Evolutionary conservation across 208 protist genomes (phyloP), one percentile per base, ranked within the genome.

Genomic region (Trypanosoma mega): DNA sequence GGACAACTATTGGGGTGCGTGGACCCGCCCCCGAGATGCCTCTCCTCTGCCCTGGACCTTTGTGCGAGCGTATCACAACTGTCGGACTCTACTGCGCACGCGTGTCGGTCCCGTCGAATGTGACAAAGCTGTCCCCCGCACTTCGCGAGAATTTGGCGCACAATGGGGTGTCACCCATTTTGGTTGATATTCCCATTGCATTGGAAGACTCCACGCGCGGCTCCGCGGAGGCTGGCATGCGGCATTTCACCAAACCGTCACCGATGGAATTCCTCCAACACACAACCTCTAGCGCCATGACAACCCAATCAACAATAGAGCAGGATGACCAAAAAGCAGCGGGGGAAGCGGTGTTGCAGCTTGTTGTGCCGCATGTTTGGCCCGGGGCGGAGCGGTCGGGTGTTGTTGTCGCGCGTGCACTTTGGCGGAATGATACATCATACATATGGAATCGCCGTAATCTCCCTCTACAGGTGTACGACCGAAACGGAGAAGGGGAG

Each of bases 161-260:
- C 21, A 29, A 39, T 4, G 23, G 11, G 2, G 21, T 1, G 6
- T 16, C 7, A 23, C 31, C n/a, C 16, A 21, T 52, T n/a, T 21
- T 57, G 36, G 26, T 66, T 8, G 50, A 66, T 27, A 45, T 63
- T 5, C 63, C 63, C 24, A 14, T 76, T 6, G 33, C 66, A 11
- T 5, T 23, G 30, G 49, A 55, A 12, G 21, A 30, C 41, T 1
- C 31, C 21, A 4, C 14, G 39, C 27, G 56, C 14, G 56, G 70
- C 12, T 18, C 23, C 8, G 63, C 70, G 9, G 70, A 76, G 49
- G 57, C 39, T 45, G 70, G 49, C 21, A 18, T 76, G 43, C 36
- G 34, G 39, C 18, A 0, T 34, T 72, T 59, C 26, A 39, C 39
- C 1, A 54, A 60, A 30, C 55, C 47, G 12, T 7, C 39, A 11